phyloP scores from a whole-genome alignment of 768 basidiomycete species.

The Russula abietina region DNA sequence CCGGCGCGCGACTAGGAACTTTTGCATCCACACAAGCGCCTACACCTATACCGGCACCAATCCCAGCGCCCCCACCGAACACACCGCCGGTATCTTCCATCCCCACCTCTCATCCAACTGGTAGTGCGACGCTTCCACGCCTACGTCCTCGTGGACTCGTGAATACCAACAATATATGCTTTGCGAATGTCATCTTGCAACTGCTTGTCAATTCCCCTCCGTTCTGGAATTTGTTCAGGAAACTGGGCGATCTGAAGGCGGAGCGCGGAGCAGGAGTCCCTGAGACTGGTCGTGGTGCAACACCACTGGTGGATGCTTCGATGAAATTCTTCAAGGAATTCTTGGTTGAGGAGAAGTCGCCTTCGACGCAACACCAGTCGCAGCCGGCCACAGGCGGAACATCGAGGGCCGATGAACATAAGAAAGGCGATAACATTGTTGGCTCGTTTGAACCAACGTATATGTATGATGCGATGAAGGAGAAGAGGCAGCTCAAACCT shows the following conservation, averaged over 20 bases:
- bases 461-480: no score
- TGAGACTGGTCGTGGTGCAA: conserved; percentile 28
- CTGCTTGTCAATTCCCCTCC: conserved; percentile 81
- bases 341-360: conserved; percentile 20
- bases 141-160: conserved; percentile 75
- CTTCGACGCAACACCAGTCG: not conserved
- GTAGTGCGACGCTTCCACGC: conserved; percentile 27
- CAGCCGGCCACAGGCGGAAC: no score
- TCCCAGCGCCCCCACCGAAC: no score
- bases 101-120: conserved; percentile 16
- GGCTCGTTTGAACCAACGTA: no score
- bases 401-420: no score
- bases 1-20: no score
- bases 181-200: conserved; percentile 92
- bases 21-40: no score
- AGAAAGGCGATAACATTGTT: no score
- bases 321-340: conserved; percentile 78
- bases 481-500: no score
- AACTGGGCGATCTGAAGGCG: conserved; percentile 50
- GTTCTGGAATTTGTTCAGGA: conserved; percentile 71
- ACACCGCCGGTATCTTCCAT: no score
- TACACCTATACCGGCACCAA: no score
- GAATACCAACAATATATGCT: conserved; percentile 96
- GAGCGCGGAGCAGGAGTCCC: conserved; percentile 31
- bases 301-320: conserved; percentile 63